Evolutionary conservation across 176 grass and related monocot species (phyloP), one percentile per base, ranked within the genome.

Genomic region (Puccinellia tenuiflora): DNA sequence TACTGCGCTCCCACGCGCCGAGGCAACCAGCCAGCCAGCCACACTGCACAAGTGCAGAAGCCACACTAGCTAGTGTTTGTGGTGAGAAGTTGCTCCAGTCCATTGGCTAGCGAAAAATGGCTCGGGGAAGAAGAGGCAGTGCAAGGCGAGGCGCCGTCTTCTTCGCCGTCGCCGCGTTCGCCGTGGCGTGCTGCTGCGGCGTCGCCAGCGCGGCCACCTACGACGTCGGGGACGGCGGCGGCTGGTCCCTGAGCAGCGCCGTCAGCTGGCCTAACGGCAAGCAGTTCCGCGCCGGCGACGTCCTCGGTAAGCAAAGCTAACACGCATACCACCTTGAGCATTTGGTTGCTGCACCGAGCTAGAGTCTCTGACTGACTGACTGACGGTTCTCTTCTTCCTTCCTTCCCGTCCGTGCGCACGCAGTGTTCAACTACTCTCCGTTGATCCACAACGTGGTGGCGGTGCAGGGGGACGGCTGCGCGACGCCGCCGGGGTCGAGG

Each of bases 361-460:
- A n/a, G n/a, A n/a, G 17, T 28, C 22, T 72, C 42, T 14, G 42
- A n/a, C n/a, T n/a, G n/a, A n/a, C n/a, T n/a, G n/a, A n/a, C n/a
- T n/a, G n/a, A 47, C 69, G 24, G 42, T 9, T 11, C 28, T 16
- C 16, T 30, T 17, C 0, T 17, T 40, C 13, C 3, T 16, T n/a
- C n/a, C n/a, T n/a, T n/a, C n/a, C n/a, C n/a, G n/a, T n/a, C n/a
- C n/a, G 34, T 3, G 25, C 37, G 57, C 7, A 7, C 14, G 72
- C 82, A 94, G 90, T 90, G 71, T 94, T 92, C 92, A 86, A 56
- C 66, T 94, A 92, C 90, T 7, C 30, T 2, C 85, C 87, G 9
- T 75, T 46, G 84, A 34, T 87, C 20, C 92, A 94, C 82, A 92
- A 94, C 72, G 87, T 94, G 78, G 90, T 90, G 26, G 73, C 76